Conservation (phyloP, 225 moss, liverwort and hornwort genomes). For the Asterella californica region DNA sequence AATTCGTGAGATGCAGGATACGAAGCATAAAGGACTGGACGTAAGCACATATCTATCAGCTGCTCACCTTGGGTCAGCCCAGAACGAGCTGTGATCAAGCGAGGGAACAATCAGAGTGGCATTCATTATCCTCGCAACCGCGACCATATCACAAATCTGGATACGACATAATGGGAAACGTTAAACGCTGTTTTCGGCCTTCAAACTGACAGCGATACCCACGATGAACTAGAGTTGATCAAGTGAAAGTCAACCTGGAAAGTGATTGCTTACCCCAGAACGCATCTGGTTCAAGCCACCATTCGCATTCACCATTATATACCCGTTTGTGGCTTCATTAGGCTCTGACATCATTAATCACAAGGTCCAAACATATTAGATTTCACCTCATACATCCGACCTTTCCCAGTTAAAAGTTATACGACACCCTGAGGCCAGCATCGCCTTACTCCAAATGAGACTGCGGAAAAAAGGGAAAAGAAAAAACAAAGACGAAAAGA, state of each 20-base stretch:
- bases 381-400: background rate
- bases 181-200: background rate
- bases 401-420: background rate
- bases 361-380: background rate
- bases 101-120: conserved; percentile 79
- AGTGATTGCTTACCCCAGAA: conserved; percentile 54
- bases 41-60: background rate
- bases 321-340: conserved; percentile 64
- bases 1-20: background rate
- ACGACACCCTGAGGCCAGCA: background rate
- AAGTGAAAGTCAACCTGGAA: background rate
- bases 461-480: background rate
- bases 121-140: conserved; percentile 79
- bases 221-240: background rate
- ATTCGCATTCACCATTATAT: conserved; percentile 82
- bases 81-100: conserved; percentile 91
- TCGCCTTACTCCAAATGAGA: no score
- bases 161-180: conserved; percentile 1
- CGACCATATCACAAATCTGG: conserved; percentile 98
- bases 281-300: conserved; percentile 97
- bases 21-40: background rate
- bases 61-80: conserved; percentile 85
- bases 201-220: background rate
- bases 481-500: background rate
- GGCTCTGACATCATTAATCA: conserved; percentile 25